A percentile compares a stretch with the other conserved stretches of the same genome.
Conservation (phyloP, 257 asterid genomes). For the Solanum medicagineum region DNA sequence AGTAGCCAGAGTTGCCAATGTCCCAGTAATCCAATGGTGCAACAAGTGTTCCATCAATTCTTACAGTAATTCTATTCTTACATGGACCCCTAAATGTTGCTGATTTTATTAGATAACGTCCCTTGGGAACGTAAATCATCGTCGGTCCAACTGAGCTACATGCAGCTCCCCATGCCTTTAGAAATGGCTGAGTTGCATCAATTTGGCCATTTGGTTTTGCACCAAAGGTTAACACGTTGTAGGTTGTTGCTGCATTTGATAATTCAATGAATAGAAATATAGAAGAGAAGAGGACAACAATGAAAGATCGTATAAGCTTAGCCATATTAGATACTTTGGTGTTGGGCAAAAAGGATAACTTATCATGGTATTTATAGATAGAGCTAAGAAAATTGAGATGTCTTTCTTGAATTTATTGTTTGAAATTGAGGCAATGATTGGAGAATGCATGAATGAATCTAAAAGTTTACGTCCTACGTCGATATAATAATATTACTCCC, state of each 20-base stretch:
- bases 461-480: neutral
- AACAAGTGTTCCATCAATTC: neutral
- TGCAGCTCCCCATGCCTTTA: neutral
- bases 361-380: neutral
- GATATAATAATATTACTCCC: neutral
- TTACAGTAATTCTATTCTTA: neutral
- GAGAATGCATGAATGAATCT: neutral
- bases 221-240: slow-evolving; percentile 3
- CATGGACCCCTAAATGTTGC: slow-evolving; percentile 7
- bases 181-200: slow-evolving; percentile 2
- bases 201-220: neutral
- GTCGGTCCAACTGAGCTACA: neutral
- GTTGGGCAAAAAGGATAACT: neutral
- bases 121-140: neutral
- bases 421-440: neutral
- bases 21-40: slow-evolving; percentile 6
- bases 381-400: neutral
- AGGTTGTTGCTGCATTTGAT: neutral
- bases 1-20: neutral
- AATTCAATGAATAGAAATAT: neutral
- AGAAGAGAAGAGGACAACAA: neutral
- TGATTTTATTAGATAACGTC: neutral
- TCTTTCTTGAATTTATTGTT: neutral
- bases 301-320: neutral
- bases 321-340: neutral